Conservation (phyloP, 2,329 filamentous ascomycete genomes). For the Periconia sp. region DNA sequence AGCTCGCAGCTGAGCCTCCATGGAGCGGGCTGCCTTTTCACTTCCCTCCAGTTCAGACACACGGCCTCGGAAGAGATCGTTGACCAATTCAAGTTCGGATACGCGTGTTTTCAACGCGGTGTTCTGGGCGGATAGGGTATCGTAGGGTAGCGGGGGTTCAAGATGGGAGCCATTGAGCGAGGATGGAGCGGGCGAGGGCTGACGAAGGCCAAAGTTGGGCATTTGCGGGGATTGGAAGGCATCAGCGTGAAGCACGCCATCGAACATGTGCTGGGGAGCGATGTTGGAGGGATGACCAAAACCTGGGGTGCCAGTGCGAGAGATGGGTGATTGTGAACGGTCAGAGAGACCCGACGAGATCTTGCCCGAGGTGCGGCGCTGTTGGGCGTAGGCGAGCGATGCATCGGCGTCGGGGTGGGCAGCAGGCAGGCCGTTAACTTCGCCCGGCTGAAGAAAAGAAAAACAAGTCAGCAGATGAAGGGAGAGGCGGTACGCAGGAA, state of each 20-base stretch:
- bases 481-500: background rate
- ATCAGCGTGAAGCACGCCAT: slow-evolving; percentile 70
- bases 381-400: slow-evolving; percentile 57
- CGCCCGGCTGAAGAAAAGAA: slow-evolving; percentile 22
- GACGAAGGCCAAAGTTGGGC: slow-evolving; percentile 44
- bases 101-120: slow-evolving; percentile 92
- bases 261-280: slow-evolving; percentile 77
- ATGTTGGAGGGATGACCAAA: slow-evolving; percentile 67
- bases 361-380: slow-evolving; percentile 71
- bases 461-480: slow-evolving; percentile 9
- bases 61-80: slow-evolving; percentile 65
- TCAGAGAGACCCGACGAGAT: slow-evolving; percentile 72
- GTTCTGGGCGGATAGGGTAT: slow-evolving; percentile 78
- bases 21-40: slow-evolving; percentile 65
- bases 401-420: slow-evolving; percentile 59
- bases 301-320: slow-evolving; percentile 75
- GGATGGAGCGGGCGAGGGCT: slow-evolving; percentile 61
- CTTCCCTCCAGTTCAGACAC: slow-evolving; percentile 76
- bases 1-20: slow-evolving; percentile 58
- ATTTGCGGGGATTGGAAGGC: slow-evolving; percentile 62
- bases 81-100: slow-evolving; percentile 93
- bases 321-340: slow-evolving; percentile 75
- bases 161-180: slow-evolving; percentile 63
- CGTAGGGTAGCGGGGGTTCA: slow-evolving; percentile 74
- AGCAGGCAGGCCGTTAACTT: slow-evolving; percentile 59